A percentile compares a stretch with the other conserved stretches of the same genome.
Conservation (phyloP, 164 flowering plant genomes). For the Tetrastigma voinierianum region DNA sequence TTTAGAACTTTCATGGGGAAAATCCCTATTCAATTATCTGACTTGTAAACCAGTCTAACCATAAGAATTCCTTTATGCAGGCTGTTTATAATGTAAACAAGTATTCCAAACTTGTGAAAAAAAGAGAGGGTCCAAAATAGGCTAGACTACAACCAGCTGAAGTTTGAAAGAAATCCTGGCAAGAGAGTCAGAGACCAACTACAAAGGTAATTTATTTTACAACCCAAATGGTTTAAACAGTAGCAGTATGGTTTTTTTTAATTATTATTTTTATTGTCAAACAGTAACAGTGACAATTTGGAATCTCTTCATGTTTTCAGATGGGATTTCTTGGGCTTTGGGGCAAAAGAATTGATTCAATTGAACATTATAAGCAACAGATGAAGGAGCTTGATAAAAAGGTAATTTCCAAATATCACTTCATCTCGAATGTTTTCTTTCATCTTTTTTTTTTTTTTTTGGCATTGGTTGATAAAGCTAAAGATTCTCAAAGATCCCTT, state of each 20-base stretch:
- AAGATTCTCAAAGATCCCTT: too few species aligned
- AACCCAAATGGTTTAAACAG: background rate
- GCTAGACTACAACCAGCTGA: conserved; percentile 85
- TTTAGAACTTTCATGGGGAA: background rate
- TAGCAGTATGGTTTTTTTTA: background rate
- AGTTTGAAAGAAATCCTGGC: conserved; percentile 76
- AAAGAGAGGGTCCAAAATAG: conserved; percentile 74
- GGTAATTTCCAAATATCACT: conserved; percentile 33
- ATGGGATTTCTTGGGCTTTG: conserved; percentile 85
- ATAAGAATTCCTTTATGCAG: too few species aligned
- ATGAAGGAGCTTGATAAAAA: conserved; percentile 54
- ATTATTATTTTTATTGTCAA: too few species aligned
- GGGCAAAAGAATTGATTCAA: conserved; percentile 84
- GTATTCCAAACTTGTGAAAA: too few species aligned
- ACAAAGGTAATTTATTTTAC: conserved; percentile 43
- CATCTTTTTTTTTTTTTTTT: too few species aligned
- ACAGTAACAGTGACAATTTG: conserved; percentile 1
- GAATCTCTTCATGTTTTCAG: conserved; percentile 36
- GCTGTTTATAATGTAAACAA: too few species aligned
- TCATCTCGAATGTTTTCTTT: background rate
- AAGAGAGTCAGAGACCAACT: conserved; percentile 79
- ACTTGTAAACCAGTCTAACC: too few species aligned
- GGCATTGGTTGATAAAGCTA: too few species aligned
- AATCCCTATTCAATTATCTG: too few species aligned
- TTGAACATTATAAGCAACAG: conserved; percentile 65